Percentiles rank a stretch among this genome's conserved stretches.
Evolutionary conservation across 176 grass and related monocot genomes (phyloP).

Genomic region (Paspalum vaginatum): DNA sequence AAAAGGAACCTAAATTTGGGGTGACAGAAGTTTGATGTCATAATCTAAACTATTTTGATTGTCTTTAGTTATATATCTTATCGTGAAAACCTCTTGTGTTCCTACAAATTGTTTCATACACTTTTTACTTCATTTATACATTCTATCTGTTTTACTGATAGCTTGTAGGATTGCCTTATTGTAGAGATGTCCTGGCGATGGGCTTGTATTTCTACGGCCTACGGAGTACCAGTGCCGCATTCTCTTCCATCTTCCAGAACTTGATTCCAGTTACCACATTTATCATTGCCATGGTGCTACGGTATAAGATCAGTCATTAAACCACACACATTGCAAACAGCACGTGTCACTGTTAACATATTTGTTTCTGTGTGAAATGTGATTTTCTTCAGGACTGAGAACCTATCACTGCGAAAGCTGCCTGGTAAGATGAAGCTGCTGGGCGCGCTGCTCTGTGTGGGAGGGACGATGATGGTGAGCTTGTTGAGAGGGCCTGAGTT

Average conservation of each 20-base stretch:
- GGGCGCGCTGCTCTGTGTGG: neutral
- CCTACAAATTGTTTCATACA: too few species aligned
- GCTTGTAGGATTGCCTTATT: neutral
- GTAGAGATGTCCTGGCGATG: neutral
- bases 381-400: neutral
- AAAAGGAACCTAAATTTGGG: too few species aligned
- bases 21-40: too few species aligned
- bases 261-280: neutral
- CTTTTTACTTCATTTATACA: too few species aligned
- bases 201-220: neutral
- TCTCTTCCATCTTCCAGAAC: neutral
- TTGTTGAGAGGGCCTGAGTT: neutral
- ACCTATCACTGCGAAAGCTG: neutral
- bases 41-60: too few species aligned
- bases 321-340: neutral
- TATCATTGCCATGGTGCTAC: neutral
- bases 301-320: neutral
- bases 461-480: neutral
- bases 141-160: neutral
- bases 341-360: neutral
- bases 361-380: neutral
- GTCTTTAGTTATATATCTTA: too few species aligned
- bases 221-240: neutral
- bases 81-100: too few species aligned
- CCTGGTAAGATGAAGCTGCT: neutral